phyloP scores from a whole-genome alignment of 495 filamentous ascomycete species.

The Achaetomiella virescens region DNA sequence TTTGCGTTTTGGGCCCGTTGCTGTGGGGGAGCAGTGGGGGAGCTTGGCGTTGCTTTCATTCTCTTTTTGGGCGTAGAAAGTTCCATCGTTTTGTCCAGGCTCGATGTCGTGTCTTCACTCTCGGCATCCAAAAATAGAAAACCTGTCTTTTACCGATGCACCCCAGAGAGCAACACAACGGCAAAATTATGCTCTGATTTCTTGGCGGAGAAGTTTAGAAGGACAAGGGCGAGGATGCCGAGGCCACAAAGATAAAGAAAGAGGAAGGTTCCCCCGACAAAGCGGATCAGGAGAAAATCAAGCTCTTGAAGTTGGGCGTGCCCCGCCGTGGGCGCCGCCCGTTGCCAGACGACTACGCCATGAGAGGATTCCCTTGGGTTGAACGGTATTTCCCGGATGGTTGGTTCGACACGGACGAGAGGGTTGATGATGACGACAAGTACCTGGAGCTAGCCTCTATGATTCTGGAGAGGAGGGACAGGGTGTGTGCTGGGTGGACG shows the following conservation, averaged over 20 bases:
- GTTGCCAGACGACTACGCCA: constrained; percentile 75
- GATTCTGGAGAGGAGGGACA: constrained; percentile 54
- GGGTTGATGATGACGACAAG: constrained; percentile 71
- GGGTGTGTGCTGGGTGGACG: constrained; percentile 67
- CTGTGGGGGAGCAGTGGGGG: too few relatives aligned
- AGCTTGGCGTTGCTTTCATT: too few relatives aligned
- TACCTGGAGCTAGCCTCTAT: constrained; percentile 63
- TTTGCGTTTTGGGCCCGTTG: too few relatives aligned
- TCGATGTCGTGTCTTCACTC: too few relatives aligned
- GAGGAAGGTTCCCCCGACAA: constrained; percentile 26
- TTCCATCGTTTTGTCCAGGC: too few relatives aligned
- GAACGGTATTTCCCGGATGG: constrained; percentile 58
- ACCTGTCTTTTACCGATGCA: too few relatives aligned
- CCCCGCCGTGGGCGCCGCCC: constrained; percentile 34
- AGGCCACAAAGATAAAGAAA: background rate
- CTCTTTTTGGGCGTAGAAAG: too few relatives aligned
- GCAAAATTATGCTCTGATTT: too few relatives aligned
- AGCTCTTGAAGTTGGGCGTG: background rate
- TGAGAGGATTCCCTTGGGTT: constrained; percentile 70
- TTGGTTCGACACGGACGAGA: constrained; percentile 60
- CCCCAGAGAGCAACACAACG: too few relatives aligned
- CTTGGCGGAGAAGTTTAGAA: too few relatives aligned
- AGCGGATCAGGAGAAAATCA: constrained; percentile 30
- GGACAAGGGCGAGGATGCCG: background rate
- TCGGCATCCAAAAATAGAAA: too few relatives aligned